Evolutionary conservation across 176 grass and related monocot genomes (phyloP), one percentile per base, ranked within the genome.

Genomic region (Oryza coarctata): DNA sequence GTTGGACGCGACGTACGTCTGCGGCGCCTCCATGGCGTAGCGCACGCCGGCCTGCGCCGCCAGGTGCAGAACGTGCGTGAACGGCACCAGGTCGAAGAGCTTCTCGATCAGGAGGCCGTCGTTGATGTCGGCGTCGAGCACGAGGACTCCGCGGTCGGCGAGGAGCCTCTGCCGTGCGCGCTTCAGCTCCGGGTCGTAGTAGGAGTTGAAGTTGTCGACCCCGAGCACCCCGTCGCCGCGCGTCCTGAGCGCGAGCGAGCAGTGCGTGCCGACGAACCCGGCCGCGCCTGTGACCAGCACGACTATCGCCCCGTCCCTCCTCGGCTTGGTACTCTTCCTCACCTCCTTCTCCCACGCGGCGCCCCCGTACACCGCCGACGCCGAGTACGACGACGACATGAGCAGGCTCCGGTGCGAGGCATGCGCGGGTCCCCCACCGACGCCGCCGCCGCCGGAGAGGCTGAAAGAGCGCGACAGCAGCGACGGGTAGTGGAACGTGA

Each of bases 61-160:
- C 29, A 98, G 93, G 85, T 98, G 95, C 43, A 98, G 95, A 57
- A 95, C 88, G 86, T 98, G 95, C 10, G 95, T 83, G 88, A 98
- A 98, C 3, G 92, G 82, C 14, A 83, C 92, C 18, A 83, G 68
- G 73, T 92, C 82, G 93, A 98, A 94, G 8, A 98, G 86, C 49
- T 74, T 76, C 17, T 82, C 65, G 0, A 94, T 82, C 2, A 98
- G 83, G 4, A 35, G 76, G 12, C 36, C 73, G 76, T 98, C 95
- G 75, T 98, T 98, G 79, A 98, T 98, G 85, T 98, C 95, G 20
- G 95, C 95, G 49, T 95, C 87, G 9, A 98, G 43, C n/a, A 98
- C 86, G 2, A 86, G 32, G 26, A 98, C 84, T 35, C 92, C 95
- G 22, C 86, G 89, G 80, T 27, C 68, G 10, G 78, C 74, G 30